Conservation (phyloP, 2,329 filamentous ascomycete species). For the Exophiala xenobiotica region DNA sequence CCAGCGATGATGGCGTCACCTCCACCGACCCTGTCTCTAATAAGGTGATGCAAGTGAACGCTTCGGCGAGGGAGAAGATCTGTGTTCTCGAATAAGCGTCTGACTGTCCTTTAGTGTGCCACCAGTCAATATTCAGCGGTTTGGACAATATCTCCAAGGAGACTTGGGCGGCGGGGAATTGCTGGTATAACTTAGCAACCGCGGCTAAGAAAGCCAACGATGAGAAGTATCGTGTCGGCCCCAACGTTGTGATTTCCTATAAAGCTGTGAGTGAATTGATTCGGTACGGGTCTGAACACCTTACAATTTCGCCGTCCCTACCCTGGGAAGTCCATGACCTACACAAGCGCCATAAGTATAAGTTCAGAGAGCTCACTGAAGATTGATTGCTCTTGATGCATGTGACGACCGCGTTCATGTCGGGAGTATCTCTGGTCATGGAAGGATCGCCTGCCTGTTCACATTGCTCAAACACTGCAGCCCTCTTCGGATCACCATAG, state of each 20-base stretch:
- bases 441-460: neutral
- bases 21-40: conserved; percentile 30
- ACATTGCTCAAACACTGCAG: neutral
- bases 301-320: neutral
- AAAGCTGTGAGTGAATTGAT: neutral
- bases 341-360: neutral
- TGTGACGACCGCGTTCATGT: neutral
- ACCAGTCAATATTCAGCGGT: neutral
- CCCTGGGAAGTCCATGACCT: neutral
- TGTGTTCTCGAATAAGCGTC: neutral
- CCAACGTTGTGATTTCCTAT: neutral
- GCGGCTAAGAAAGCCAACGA: neutral
- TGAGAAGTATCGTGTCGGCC: neutral
- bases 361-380: neutral
- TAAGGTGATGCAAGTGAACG: conserved; percentile 31
- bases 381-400: neutral
- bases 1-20: conserved; percentile 18
- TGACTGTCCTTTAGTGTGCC: neutral
- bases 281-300: neutral
- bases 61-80: neutral
- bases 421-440: neutral
- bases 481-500: neutral
- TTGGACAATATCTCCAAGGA: neutral
- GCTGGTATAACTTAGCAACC: neutral
- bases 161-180: neutral